A percentile compares a stretch with the other conserved stretches of the same genome.
phyloP scores from a whole-genome alignment of 495 filamentous ascomycete species.

The Apodospora peruviana region DNA sequence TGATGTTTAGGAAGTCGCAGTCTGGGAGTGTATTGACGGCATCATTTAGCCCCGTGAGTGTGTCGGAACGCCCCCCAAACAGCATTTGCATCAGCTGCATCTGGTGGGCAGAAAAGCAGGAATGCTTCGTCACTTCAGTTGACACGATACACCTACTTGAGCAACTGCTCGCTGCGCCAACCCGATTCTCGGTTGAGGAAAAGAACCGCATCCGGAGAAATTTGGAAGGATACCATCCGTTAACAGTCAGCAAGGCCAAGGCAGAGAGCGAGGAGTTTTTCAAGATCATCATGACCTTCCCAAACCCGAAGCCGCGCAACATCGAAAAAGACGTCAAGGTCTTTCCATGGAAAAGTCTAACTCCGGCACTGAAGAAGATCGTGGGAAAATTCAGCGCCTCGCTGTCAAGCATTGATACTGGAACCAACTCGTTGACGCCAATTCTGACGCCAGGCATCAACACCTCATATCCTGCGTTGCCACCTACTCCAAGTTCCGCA shows the following conservation, averaged over 20 bases:
- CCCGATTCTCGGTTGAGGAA: constrained; percentile 86
- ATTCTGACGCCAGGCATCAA: constrained; percentile 29
- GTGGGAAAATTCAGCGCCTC: constrained; percentile 80
- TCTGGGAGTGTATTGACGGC: constrained; percentile 66
- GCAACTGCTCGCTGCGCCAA: constrained; percentile 64
- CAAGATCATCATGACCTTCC: constrained; percentile 98
- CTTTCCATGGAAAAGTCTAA: constrained; percentile 86
- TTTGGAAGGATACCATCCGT: constrained; percentile 81
- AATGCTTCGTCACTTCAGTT: constrained; percentile 91
- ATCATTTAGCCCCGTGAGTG: constrained; percentile 64
- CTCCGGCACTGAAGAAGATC: constrained; percentile 85
- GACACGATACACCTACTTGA: constrained; percentile 93
- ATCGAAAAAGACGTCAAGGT: constrained; percentile 99
- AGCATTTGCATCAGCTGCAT: constrained; percentile 89
- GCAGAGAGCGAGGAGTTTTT: constrained; percentile 92
- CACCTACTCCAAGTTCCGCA: constrained; percentile 30
- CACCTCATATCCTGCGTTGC: constrained; percentile 31
- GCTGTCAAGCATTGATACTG: constrained; percentile 12
- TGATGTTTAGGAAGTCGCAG: constrained; percentile 79
- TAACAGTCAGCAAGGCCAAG: constrained; percentile 90
- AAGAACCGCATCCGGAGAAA: constrained; percentile 97
- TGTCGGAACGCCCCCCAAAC: constrained; percentile 64
- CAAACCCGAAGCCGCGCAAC: constrained; percentile 87
- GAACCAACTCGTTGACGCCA: constrained; percentile 12
- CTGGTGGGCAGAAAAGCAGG: constrained; percentile 82